These are phyloP conservation scores for Microdochium nivale DNA, from an alignment of 2,329 filamentous ascomycete genomes.

Conservation along the genomic window DNA sequence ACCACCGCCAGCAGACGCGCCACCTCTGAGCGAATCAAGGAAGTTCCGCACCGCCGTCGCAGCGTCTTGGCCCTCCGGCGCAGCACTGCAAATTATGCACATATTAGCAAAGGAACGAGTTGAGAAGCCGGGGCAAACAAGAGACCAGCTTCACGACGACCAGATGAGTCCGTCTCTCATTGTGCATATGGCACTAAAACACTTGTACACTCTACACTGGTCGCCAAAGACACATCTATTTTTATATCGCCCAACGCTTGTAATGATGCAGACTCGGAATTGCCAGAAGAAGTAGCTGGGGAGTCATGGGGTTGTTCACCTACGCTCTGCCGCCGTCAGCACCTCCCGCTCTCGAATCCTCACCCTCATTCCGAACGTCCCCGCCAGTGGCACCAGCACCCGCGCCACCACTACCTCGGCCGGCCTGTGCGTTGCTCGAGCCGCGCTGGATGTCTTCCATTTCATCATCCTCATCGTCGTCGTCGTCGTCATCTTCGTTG, in stretches of 20 bases:
- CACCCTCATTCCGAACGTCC: conserved; percentile 84
- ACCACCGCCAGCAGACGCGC: conserved; percentile 28
- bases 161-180: background rate
- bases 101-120: conserved; percentile 29
- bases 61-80: conserved; percentile 49
- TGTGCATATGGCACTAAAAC: background rate
- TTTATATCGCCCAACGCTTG: conserved; percentile 5
- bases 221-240: background rate
- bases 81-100: conserved; percentile 39
- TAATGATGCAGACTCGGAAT: conserved; percentile 10
- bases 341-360: conserved; percentile 81
- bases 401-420: conserved; percentile 62
- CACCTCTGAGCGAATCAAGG: conserved; percentile 67
- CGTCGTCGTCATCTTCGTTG: conserved; percentile 59
- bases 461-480: conserved; percentile 58
- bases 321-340: conserved; percentile 99
- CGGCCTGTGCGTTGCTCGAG: background rate
- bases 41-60: conserved; percentile 79
- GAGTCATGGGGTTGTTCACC: conserved; percentile 48
- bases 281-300: conserved; percentile 8
- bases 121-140: background rate
- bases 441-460: conserved; percentile 43
- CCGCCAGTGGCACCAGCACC: conserved; percentile 83
- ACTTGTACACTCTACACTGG: background rate
- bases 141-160: background rate